Evolutionary conservation across 2,329 filamentous ascomycete species (phyloP), one percentile per base, ranked within the genome.

Genomic region (Clonostachys sp.): DNA sequence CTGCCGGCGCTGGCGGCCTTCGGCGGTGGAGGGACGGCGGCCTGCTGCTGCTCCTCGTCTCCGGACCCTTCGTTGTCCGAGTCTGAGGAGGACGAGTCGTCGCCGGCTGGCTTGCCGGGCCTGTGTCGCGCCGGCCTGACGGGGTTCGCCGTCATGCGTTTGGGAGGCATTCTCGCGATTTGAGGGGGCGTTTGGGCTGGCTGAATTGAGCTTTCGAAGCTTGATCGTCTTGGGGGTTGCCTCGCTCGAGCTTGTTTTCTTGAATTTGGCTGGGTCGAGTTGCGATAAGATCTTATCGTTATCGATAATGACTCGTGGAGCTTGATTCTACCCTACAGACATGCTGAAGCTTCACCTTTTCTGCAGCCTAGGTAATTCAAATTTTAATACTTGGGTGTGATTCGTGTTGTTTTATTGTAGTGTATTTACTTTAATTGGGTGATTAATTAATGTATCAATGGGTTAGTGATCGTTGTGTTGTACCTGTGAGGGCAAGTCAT

Each of bases 121-220:
- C 91, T 84, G 60, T 96, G 87, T 48, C 94, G 87, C 55, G 84
- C 81, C 20, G 90, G 88, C 63, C 84, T 84, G 49, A 86, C 71
- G 5, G 89, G 91, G 61, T 96, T 96, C 52, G 91, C 91, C 53
- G 92, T 97, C 89, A 97, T 96, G 60, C 89, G 87, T 65, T 89
- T 91, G 12, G 85, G 82, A 51, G 87, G 84, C 78, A 80, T 81
- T 49, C 45, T 60, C 24, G 24, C 24, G 24, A 30, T 30, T 30
- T 30, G 9, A 30, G 24, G 9, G 20, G 18, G 18, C n/a, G n/a
- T n/a, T 4, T 24, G 7, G 2, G 24, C 6, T 4, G 24, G 3
- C 24, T 30, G 24, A 30, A 30, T 10, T 10, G 24, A 30, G 24
- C 24, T 30, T 30, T 30, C 9, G 24, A 30, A 30, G 24, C 24